Base-by-base conservation (phyloP, 345 rosid species). In the Isatis tinctoria region DNA sequence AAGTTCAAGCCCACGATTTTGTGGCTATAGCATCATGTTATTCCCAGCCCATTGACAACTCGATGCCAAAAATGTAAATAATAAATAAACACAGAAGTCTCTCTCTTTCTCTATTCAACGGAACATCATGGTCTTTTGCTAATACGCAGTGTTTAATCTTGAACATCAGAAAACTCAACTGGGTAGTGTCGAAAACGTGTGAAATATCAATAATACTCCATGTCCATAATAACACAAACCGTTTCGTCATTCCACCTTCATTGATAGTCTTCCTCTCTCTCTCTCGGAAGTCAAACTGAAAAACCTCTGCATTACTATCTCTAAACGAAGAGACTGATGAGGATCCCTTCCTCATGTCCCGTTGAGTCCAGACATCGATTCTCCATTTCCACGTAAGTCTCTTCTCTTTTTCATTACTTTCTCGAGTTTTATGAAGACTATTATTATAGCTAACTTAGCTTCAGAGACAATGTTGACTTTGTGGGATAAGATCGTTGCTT, bases 331-430 rank as follows among this genome's bases (percentile, higher is more conserved):
- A 71, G 48, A 72, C n/a, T n/a, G n/a, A 52, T 62, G 52, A 45
- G 51, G 51, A 16, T 45, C 20, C 18, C 51, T 16, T 75, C 88
- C 43, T 85, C 84, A 48, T 54, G 72, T 70, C 61, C 87, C 63
- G 43, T 80, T 41, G 91, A 90, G 76, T 79, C 84, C 20, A 74
- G 88, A 51, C 91, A 51, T 78, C 89, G 90, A 24, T 57, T 84
- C 57, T 86, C 86, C 64, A 17, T 84, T 74, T 72, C 84, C 12
- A 45, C 44, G 87, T 90, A 47, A 68, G 84, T 82, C 65, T 74
- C 48, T 73, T 60, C 63, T 51, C 76, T 32, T 32, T 32, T 6
- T 32, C 36, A 54, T 18, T 68, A 22, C 12, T 14, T 52, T 45
- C 22, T 32, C 10, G 39, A 26, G 6, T 59, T 54, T 61, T 43